Conservation (phyloP, 129 eudicot species). For the Flaveria robusta region DNA sequence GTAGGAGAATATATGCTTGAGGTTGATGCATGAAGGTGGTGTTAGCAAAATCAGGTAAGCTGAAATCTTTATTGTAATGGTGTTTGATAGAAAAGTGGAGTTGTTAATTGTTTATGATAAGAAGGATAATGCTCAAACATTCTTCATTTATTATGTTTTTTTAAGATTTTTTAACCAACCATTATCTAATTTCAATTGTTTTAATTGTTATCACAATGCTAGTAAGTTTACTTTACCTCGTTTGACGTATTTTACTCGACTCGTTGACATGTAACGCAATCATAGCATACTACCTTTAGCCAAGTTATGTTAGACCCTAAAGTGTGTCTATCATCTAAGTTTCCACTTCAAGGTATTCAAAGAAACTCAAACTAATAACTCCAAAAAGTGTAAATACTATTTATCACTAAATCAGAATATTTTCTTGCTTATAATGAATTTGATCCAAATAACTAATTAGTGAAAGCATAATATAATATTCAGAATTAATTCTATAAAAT, state of each 20-base stretch:
- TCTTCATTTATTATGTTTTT: not conserved
- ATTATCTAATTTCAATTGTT: not conserved
- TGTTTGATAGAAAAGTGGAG: constrained; percentile 11
- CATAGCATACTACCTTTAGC: no score
- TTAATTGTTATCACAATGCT: not conserved
- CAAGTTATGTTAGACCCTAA: no score
- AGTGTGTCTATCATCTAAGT: no score
- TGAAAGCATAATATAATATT: not conserved
- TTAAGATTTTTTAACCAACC: no score
- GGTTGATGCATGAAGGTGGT: constrained; percentile 32
- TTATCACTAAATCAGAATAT: not conserved
- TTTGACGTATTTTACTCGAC: no score
- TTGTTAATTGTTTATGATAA: constrained; percentile 19
- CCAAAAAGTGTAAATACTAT: no score
- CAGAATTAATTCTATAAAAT: not conserved
- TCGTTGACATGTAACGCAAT: no score
- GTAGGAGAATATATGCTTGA: constrained; percentile 1
- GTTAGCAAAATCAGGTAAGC: constrained; percentile 45
- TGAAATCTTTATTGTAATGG: constrained; percentile 29
- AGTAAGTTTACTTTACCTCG: not conserved
- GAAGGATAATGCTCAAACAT: not conserved
- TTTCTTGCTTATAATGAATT: not conserved
- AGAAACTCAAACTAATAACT: no score
- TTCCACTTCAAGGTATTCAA: no score
- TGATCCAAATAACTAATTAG: not conserved